phyloP scores from a whole-genome alignment of 2,329 filamentous ascomycete species.

The Verticillium longisporum region DNA sequence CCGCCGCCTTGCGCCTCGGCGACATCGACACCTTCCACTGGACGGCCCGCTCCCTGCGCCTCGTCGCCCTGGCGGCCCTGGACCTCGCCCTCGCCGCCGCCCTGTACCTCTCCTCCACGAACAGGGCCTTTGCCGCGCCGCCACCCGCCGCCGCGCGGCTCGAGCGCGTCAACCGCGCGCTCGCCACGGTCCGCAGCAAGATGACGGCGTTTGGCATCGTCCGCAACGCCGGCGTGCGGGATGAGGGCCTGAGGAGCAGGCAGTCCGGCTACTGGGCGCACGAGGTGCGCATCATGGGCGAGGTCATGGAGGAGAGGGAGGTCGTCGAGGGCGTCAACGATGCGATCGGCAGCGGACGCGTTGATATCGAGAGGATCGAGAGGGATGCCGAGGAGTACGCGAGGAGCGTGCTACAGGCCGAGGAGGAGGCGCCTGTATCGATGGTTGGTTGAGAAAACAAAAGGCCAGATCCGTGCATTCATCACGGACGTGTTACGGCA shows the following conservation, averaged over 20 bases:
- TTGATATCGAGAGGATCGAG: slow-evolving; percentile 55
- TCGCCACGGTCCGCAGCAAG: slow-evolving; percentile 58
- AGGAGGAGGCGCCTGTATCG: slow-evolving; percentile 7
- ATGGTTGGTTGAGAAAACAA: neutral
- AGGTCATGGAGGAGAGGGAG: slow-evolving; percentile 72
- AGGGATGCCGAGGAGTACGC: slow-evolving; percentile 59
- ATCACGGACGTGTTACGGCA: too few species aligned
- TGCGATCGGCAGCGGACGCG: slow-evolving; percentile 51
- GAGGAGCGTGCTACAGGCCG: slow-evolving; percentile 29
- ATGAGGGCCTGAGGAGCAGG: slow-evolving; percentile 60
- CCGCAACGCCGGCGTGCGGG: slow-evolving; percentile 71
- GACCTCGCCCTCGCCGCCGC: slow-evolving; percentile 58
- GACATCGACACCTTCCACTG: slow-evolving; percentile 70
- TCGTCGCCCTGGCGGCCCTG: slow-evolving; percentile 54
- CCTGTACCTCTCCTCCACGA: slow-evolving; percentile 72
- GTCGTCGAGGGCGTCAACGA: slow-evolving; percentile 66
- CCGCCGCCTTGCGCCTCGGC: slow-evolving; percentile 50
- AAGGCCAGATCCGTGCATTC: too few species aligned
- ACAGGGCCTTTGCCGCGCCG: slow-evolving; percentile 65
- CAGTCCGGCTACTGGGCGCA: slow-evolving; percentile 73
- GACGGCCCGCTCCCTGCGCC: slow-evolving; percentile 57
- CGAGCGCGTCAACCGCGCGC: slow-evolving; percentile 45
- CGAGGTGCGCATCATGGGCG: slow-evolving; percentile 64
- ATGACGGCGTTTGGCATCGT: slow-evolving; percentile 68
- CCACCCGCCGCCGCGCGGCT: slow-evolving; percentile 61